These are phyloP conservation scores for Stropharia rugosoannulata DNA, from an alignment of 768 basidiomycete species.

Conservation along the genomic window DNA sequence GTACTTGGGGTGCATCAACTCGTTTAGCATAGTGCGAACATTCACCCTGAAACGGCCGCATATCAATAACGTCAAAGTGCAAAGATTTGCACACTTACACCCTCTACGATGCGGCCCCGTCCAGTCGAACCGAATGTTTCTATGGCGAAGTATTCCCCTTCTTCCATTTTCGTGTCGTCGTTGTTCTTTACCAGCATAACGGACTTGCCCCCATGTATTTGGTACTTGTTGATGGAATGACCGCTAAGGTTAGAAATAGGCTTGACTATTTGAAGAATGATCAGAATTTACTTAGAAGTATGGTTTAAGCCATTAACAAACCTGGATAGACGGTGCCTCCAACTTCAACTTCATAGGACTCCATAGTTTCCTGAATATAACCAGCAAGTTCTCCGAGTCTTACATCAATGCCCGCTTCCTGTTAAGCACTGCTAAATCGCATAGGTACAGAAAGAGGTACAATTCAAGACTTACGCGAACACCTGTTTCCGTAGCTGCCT, in stretches of 20 bases:
- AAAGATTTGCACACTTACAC: conserved; percentile 38
- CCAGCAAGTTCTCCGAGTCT: conserved; percentile 91
- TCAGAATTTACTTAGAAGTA: not conserved
- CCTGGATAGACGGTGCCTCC: conserved; percentile 80
- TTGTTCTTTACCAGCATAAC: conserved; percentile 87
- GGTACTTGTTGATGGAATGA: conserved; percentile 87
- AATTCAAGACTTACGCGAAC: conserved; percentile 53
- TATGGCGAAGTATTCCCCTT: conserved; percentile 98
- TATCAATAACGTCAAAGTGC: not conserved
- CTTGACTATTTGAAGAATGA: conserved; percentile 60
- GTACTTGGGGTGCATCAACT: conserved; percentile 66
- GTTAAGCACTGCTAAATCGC: conserved; percentile 1
- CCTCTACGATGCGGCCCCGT: conserved; percentile 82
- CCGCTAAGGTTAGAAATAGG: conserved; percentile 93
- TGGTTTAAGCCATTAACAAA: conserved; percentile 27
- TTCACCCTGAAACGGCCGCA: conserved; percentile 63
- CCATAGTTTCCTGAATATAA: conserved; percentile 97
- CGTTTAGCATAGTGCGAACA: conserved; percentile 90
- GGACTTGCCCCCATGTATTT: conserved; percentile 93
- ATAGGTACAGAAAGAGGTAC: not conserved
- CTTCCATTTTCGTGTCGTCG: conserved; percentile 97
- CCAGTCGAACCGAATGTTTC: conserved; percentile 99
- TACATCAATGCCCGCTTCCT: conserved; percentile 97
- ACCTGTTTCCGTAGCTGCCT: conserved; percentile 92
- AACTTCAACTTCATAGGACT: conserved; percentile 96